Evolutionary conservation across 2,329 filamentous ascomycete species (phyloP).

Genomic region (Hymenoscyphus fraxineus): DNA sequence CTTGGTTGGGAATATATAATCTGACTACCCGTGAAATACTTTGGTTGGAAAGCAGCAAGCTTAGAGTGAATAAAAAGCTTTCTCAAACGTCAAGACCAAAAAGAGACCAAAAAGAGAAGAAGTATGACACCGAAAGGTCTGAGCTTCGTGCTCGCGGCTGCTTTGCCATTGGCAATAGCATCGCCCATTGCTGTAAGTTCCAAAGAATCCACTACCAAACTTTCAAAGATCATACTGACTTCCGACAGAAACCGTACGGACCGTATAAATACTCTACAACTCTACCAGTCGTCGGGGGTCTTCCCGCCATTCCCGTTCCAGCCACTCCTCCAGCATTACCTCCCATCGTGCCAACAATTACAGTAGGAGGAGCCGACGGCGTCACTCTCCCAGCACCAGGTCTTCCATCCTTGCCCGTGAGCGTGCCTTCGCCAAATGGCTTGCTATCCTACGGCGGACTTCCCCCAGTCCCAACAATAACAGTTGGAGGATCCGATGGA

Average conservation of each 20-base stretch:
- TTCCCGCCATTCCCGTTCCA: neutral
- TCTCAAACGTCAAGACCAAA: neutral
- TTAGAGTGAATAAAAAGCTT: neutral
- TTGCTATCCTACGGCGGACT: no score
- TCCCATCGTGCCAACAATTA: neutral
- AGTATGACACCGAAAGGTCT: neutral
- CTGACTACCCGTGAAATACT: neutral
- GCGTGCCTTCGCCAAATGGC: no score
- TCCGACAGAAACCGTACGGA: neutral
- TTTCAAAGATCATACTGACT: neutral
- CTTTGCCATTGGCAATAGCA: neutral
- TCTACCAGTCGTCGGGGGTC: neutral
- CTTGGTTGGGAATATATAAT: neutral
- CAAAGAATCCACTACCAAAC: neutral
- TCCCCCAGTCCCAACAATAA: neutral
- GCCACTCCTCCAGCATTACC: neutral
- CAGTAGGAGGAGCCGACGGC: neutral
- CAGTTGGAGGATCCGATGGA: neutral
- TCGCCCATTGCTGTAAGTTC: conserved; percentile 2
- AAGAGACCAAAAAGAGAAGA: neutral
- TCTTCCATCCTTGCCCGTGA: no score
- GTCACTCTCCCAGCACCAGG: neutral
- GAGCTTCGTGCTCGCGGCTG: conserved; percentile 2
- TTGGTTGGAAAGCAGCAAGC: neutral
- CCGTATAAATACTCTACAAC: neutral